Base-by-base conservation (phyloP, 129 eudicot species). In the Flaveria trinervia region DNA sequence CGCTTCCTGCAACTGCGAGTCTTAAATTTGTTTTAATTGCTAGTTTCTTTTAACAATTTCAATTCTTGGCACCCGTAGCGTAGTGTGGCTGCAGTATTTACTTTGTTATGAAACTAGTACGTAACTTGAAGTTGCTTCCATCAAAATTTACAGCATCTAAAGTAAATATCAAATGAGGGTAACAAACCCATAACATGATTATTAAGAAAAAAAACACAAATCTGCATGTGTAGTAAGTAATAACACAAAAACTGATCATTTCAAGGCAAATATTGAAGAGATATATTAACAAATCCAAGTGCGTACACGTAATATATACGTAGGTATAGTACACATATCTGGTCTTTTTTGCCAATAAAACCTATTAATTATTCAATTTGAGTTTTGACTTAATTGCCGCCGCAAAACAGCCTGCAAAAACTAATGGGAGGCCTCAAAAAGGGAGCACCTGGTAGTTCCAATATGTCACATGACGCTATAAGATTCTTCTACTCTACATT, bases 91-190 rank as follows among this genome's bases (percentile, higher is more conserved):
- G 71, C 70, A 15, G 45, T 2, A 65, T n/a, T 65, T 65, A 65
- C 26, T 17, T 33, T 39, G 50, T 36, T 33, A 36, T 66, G 26
- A 14, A 9, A n/a, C 71, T 66, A 66, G 26, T 33, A 65, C 14
- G 17, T 26, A 49, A 50, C 64, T 71, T 48, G 10, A 3, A 17
- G 51, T 30, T 65, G 30, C 30, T 28, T 33, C 11, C 48, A 22
- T 43, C 68, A 73, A 20, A 14, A 36, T 73, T 56, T 18, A 10
- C 23, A 57, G 77, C 68, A 41, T 51, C 76, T 44, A 57, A 59
- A 74, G 26, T 67, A 74, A 60, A 74, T 22, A 9, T 46, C 71
- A 15, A 22, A 22, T 13, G 23, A 73, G 56, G 55, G 10, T 73
- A 56, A 57, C 68, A 73, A 18, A 57, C 56, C 50, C 39, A 36